A percentile compares a stretch with the other conserved stretches of the same genome.
Evolutionary conservation across 257 asterid species (phyloP).

Genomic region (Cynanchum wilfordii): DNA sequence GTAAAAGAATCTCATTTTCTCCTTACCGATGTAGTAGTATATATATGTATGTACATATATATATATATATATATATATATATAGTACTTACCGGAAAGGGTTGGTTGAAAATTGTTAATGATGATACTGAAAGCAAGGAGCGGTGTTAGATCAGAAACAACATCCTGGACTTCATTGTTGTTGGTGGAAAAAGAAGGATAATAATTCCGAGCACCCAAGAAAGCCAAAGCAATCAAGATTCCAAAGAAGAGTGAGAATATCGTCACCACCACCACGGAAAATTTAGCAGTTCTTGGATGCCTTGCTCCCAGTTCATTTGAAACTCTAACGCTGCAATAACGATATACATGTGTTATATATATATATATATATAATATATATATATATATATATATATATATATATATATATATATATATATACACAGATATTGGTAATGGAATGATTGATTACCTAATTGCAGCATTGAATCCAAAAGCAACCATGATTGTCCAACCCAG

Average conservation of each 20-base stretch:
- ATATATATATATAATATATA: too few relatives aligned
- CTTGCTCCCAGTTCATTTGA: constrained; percentile 57
- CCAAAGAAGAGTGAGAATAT: constrained; percentile 30
- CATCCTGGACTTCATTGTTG: constrained; percentile 25
- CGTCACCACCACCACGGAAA: constrained; percentile 37
- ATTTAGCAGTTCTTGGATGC: constrained; percentile 47
- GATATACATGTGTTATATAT: too few relatives aligned
- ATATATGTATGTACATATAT: too few relatives aligned
- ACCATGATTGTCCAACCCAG: constrained; percentile 30
- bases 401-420: too few relatives aligned
- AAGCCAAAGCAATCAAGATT: constrained; percentile 15
- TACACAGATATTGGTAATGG: not conserved
- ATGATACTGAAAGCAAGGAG: constrained; percentile 34
- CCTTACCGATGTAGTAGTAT: too few relatives aligned
- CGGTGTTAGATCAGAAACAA: constrained; percentile 42
- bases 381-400: too few relatives aligned
- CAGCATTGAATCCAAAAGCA: constrained; percentile 34
- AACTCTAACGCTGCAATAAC: constrained; percentile 38
- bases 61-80: not conserved
- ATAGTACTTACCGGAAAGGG: constrained; percentile 22
- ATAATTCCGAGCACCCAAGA: constrained; percentile 21
- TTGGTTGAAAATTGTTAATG: constrained; percentile 28
- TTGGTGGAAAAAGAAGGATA: constrained; percentile 41
- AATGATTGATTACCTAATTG: constrained; percentile 22
- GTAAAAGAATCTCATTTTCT: too few relatives aligned